These are phyloP conservation scores for Cajanus cajan DNA, from an alignment of 306 rosid species.

Conservation along the genomic window DNA sequence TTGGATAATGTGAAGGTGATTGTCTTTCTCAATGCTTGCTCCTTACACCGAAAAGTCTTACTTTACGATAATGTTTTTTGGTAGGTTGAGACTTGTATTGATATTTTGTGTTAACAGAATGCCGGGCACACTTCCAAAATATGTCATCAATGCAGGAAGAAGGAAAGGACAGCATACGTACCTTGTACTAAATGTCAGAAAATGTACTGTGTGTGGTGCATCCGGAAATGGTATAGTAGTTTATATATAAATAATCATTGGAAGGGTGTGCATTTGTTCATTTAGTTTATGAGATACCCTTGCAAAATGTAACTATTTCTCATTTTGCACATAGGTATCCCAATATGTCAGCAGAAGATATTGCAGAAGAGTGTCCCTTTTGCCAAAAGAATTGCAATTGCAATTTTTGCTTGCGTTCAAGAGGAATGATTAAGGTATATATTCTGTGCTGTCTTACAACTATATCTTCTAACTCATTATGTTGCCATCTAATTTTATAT, in stretches of 20 bases:
- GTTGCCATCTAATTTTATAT: constrained; percentile 1
- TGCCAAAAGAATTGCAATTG: constrained; percentile 70
- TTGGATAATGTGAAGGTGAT: constrained; percentile 4
- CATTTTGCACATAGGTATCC: constrained; percentile 54
- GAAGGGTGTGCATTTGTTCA: neutral
- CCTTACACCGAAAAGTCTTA: neutral
- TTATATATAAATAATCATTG: neutral
- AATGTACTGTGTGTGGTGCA: constrained; percentile 58
- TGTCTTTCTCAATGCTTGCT: neutral
- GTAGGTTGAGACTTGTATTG: neutral
- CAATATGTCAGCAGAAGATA: constrained; percentile 34
- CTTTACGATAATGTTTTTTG: neutral
- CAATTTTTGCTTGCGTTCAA: constrained; percentile 59
- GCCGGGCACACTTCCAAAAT: neutral
- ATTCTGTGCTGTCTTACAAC: neutral
- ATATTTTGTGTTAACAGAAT: constrained; percentile 32
- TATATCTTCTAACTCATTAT: neutral
- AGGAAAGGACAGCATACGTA: constrained; percentile 31
- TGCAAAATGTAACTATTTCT: neutral
- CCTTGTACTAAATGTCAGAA: constrained; percentile 57
- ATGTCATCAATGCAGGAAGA: constrained; percentile 75
- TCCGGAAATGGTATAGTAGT: constrained; percentile 55
- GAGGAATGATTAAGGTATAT: constrained; percentile 55
- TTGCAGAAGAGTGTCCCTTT: constrained; percentile 53
- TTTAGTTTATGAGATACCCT: neutral